Evolutionary conservation across 257 asterid species (phyloP).

Genomic region (Solanum arcanum): DNA sequence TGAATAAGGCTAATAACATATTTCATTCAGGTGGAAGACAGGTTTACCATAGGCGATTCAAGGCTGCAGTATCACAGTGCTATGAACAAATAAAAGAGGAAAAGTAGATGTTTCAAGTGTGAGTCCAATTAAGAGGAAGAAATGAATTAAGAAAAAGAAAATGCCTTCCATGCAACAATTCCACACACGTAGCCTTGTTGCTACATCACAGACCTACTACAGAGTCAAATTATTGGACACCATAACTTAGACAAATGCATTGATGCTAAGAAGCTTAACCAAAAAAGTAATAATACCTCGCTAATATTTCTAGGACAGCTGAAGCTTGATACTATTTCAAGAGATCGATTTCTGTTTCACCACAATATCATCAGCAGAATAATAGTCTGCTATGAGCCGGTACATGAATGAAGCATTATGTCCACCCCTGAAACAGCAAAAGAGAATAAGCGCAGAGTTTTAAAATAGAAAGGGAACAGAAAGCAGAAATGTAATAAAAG

Average conservation of each 20-base stretch:
- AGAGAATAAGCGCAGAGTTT: conserved; percentile 1
- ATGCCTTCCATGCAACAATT: neutral
- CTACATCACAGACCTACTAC: neutral
- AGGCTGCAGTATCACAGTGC: neutral
- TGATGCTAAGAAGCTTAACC: neutral
- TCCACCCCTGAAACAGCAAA: conserved; percentile 58
- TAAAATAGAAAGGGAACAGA: neutral
- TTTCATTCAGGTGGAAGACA: neutral
- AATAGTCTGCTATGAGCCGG: conserved; percentile 91
- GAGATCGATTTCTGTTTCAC: conserved; percentile 52
- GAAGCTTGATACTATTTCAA: conserved; percentile 24
- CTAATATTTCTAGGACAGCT: conserved; percentile 7
- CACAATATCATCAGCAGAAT: conserved; percentile 82
- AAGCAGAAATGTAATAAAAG: neutral
- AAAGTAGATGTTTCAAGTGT: neutral
- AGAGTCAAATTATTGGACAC: neutral
- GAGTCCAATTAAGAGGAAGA: neutral
- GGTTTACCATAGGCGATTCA: neutral
- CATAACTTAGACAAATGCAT: neutral
- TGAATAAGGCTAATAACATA: neutral
- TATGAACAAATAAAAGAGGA: neutral
- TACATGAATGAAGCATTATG: conserved; percentile 92
- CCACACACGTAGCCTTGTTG: neutral
- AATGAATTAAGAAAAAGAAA: neutral
- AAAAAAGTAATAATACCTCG: conserved; percentile 10